Evolutionary conservation across 2,329 filamentous ascomycete genomes (phyloP), one percentile per base, ranked within the genome.

Genomic region (Cladophialophora chaetospira): DNA sequence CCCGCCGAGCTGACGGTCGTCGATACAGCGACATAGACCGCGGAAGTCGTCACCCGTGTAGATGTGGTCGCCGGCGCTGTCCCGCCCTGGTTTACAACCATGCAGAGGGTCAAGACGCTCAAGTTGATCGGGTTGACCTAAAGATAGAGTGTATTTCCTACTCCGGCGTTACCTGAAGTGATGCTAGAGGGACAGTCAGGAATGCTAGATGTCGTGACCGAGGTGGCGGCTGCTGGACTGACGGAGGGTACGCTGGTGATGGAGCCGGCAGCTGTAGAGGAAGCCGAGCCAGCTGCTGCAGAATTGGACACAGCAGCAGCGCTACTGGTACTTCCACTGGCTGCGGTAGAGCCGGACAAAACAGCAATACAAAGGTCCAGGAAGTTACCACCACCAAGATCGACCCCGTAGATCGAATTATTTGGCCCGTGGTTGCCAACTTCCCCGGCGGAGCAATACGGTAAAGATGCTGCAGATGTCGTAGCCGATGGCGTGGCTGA

Each of bases 341-440:
- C n/a, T 8, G 29, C 13, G 8, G 29, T 33, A 33, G 29, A 33
- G 29, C 29, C 29, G 13, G 29, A 33, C 6, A 6, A 8, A 13
- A 42, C 17, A 11, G 21, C 17, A 11, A 42, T 4, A 19, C 38
- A 42, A 10, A 42, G 10, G 11, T 49, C 46, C 13, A 49, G 19
- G n/a, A 49, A 17, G 21, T 36, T 21, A 6, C 46, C 46, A 4
- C 10, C 8, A 15, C 46, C 46, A 35, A 49, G n/a, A 28, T 31
- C 46, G 11, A 49, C 28, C 4, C 10, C 46, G 2, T 33, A 49
- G 33, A 33, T 19, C 2, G 17, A 31, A 21, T 35, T 49, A 28
- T 49, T 19, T 6, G 46, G 46, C 46, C 46, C 46, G 13, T n/a
- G 3, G 21, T 49, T 49, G 17, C 46, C 46, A 4, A 33, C 25